These are phyloP conservation scores for Exobasidium cylindrosporum DNA, from an alignment of 1,284 basidiomycete species.

Conservation along the genomic window DNA sequence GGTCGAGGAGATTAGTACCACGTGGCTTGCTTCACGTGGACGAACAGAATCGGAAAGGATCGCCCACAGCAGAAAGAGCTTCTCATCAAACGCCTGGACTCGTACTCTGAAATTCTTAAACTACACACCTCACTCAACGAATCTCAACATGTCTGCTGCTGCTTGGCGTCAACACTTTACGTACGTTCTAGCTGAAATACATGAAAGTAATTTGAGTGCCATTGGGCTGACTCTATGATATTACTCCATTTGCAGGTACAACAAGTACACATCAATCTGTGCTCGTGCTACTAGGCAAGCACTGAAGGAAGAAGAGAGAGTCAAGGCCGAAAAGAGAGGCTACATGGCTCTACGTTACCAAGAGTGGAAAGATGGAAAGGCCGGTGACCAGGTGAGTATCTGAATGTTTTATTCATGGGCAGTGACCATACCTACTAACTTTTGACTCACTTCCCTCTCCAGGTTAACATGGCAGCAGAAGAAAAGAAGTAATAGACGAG, in stretches of 20 bases:
- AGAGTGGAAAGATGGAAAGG: conserved; percentile 57
- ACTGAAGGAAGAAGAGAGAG: conserved; percentile 57
- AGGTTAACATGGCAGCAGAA: conserved; percentile 37
- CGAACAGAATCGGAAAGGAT: neutral
- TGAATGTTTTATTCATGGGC: neutral
- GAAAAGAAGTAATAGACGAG: conserved; percentile 34
- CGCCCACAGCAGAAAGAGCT: neutral
- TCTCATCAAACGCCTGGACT: too few relatives aligned
- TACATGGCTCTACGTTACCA: conserved; percentile 56
- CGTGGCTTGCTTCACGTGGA: neutral
- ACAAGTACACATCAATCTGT: conserved; percentile 57
- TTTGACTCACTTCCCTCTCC: neutral
- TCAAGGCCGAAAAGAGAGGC: conserved; percentile 55
- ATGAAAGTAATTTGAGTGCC: too few relatives aligned
- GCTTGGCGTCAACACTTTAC: conserved; percentile 19
- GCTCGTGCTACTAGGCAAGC: conserved; percentile 56
- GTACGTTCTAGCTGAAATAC: conserved; percentile 8
- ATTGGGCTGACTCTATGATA: neutral
- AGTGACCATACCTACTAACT: neutral
- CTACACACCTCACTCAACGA: too few relatives aligned
- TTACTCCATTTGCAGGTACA: conserved; percentile 50
- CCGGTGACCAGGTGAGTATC: conserved; percentile 50
- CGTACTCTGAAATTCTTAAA: too few relatives aligned
- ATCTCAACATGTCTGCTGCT: conserved; percentile 15
- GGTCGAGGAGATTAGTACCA: too few relatives aligned